These are phyloP conservation scores for Phoenix roebelenii DNA, from an alignment of 176 grass and related monocot species.

Conservation along the genomic window DNA sequence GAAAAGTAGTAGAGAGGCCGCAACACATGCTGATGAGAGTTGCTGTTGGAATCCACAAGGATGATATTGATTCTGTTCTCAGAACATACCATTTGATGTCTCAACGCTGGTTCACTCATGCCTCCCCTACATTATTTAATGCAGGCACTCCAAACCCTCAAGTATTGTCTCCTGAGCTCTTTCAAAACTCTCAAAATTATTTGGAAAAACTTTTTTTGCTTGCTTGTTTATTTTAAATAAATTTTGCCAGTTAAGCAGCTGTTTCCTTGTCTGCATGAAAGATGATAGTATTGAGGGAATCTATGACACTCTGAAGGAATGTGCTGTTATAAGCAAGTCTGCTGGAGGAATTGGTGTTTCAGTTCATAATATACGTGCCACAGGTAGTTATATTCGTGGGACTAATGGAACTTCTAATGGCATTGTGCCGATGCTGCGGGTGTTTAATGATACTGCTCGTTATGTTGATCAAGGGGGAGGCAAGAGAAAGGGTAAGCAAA, in stretches of 20 bases:
- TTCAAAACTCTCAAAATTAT: no score
- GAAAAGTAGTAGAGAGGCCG: constrained; percentile 62
- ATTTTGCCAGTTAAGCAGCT: constrained; percentile 69
- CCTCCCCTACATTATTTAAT: constrained; percentile 86
- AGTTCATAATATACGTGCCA: constrained; percentile 77
- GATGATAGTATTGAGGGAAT: constrained; percentile 96
- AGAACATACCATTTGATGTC: constrained; percentile 90
- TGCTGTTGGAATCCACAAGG: constrained; percentile 90
- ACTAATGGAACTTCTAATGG: constrained; percentile 92
- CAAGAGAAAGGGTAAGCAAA: constrained; percentile 70
- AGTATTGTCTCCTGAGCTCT: constrained; percentile 23
- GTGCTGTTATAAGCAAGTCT: constrained; percentile 90
- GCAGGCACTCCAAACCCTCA: constrained; percentile 85
- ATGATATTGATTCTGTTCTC: constrained; percentile 72
- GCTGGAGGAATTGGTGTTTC: constrained; percentile 95
- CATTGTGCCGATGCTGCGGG: constrained; percentile 90
- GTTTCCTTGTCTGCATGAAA: constrained; percentile 97
- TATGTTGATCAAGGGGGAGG: constrained; percentile 98
- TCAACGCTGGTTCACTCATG: constrained; percentile 96
- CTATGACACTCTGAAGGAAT: constrained; percentile 93
- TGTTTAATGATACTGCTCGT: constrained; percentile 93
- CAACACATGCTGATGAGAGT: constrained; percentile 99
- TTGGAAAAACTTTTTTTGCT: no score
- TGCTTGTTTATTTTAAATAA: not conserved
- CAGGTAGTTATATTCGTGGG: constrained; percentile 80